phyloP scores from a whole-genome alignment of 495 filamentous ascomycete species.

The Beverwykella pulmonaria region DNA sequence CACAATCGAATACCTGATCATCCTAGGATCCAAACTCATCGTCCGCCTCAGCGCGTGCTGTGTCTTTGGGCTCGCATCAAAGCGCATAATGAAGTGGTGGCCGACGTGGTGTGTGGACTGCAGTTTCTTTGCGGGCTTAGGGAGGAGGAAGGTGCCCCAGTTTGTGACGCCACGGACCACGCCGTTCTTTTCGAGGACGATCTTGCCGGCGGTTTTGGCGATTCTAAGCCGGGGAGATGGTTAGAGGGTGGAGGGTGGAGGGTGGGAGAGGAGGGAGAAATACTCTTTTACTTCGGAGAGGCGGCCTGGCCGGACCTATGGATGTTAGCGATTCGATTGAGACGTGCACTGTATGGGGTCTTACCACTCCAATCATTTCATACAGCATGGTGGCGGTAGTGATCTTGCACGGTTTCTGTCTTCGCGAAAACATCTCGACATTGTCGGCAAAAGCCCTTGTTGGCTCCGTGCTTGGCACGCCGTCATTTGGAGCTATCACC shows the following conservation, averaged over 20 bases:
- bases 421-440: background rate
- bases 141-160: constrained; percentile 89
- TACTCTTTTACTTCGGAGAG: constrained; percentile 94
- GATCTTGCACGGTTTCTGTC: background rate
- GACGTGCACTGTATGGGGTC: constrained; percentile 39
- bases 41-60: constrained; percentile 74
- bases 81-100: constrained; percentile 98
- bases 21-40: constrained; percentile 82
- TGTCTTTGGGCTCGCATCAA: constrained; percentile 70
- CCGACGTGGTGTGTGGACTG: constrained; percentile 78
- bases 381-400: constrained; percentile 74
- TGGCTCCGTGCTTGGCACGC: constrained; percentile 1
- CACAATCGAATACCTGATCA: constrained; percentile 83
- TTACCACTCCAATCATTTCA: constrained; percentile 92
- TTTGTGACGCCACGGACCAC: constrained; percentile 91
- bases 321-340: constrained; percentile 13
- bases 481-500: background rate
- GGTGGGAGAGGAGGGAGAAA: constrained; percentile 30
- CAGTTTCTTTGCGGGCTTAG: constrained; percentile 69
- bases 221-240: constrained; percentile 69
- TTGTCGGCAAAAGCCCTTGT: constrained; percentile 1
- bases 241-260: constrained; percentile 22
- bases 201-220: constrained; percentile 78
- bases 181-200: constrained; percentile 82
- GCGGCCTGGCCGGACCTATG: constrained; percentile 84